phyloP scores from a whole-genome alignment of 768 basidiomycete genomes.

The Dacryopinax primogenitus region DNA sequence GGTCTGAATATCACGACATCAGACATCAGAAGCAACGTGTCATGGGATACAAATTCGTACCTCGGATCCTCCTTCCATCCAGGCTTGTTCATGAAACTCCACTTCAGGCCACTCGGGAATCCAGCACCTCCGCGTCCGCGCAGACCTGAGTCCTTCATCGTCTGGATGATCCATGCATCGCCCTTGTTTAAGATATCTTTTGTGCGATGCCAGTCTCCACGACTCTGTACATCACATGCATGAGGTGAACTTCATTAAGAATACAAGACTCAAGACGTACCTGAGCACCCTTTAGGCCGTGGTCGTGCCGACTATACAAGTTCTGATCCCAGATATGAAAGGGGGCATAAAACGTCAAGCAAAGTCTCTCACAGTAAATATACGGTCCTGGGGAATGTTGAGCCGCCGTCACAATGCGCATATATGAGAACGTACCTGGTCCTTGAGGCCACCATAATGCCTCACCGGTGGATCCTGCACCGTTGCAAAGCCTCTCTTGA shows the following conservation, averaged over 20 bases:
- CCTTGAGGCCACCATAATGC: constrained; percentile 84
- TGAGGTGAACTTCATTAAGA: background rate
- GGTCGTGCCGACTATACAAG: constrained; percentile 74
- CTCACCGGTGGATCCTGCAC: constrained; percentile 75
- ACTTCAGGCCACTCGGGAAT: constrained; percentile 92
- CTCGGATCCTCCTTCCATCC: constrained; percentile 89
- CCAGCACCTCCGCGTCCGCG: constrained; percentile 94
- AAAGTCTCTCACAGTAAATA: constrained; percentile 45
- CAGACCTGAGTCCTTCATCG: constrained; percentile 89
- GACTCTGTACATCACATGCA: constrained; percentile 40
- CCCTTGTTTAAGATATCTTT: constrained; percentile 94
- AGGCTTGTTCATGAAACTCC: constrained; percentile 99
- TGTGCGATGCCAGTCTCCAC: constrained; percentile 96
- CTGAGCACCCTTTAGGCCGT: constrained; percentile 83
- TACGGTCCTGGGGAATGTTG: constrained; percentile 40
- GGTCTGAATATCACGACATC: constrained; percentile 43
- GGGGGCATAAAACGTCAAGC: background rate
- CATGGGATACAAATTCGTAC: constrained; percentile 29
- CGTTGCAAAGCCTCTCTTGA: constrained; percentile 41
- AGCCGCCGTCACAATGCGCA: background rate
- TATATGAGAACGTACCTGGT: constrained; percentile 38
- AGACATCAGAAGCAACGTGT: background rate
- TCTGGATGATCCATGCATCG: constrained; percentile 93
- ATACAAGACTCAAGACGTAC: constrained; percentile 32
- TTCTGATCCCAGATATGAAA: constrained; percentile 31